phyloP scores from a whole-genome alignment of 73 alveolate genomes.

The Tetrahymena borealis region DNA sequence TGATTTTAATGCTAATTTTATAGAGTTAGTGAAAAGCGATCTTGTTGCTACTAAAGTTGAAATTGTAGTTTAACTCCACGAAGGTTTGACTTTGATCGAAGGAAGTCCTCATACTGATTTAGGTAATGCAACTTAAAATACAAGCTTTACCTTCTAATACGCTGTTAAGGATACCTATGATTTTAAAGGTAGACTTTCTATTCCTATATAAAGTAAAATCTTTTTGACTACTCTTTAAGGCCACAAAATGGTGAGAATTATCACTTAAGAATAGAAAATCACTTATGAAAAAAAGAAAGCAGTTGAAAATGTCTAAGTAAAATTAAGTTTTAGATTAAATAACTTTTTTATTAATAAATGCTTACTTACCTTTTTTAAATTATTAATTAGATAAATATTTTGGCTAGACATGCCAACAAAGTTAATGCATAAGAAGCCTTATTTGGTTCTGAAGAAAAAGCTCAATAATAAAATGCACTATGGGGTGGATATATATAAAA shows the following conservation, averaged over 20 bases:
- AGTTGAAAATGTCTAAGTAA: conserved; percentile 49
- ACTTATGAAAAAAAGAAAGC: conserved; percentile 70
- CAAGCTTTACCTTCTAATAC: conserved; percentile 80
- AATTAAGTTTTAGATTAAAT: neutral
- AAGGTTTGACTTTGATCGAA: conserved; percentile 78
- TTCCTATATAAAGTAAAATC: conserved; percentile 76
- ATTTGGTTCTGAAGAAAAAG: neutral
- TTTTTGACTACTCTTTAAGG: conserved; percentile 62
- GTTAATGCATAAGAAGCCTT: neutral
- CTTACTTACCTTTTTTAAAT: neutral
- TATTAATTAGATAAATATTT: neutral
- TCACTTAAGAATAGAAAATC: conserved; percentile 49
- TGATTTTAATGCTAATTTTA: conserved; percentile 65
- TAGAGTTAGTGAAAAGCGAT: conserved; percentile 60
- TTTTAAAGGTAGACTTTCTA: conserved; percentile 39
- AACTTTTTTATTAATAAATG: neutral
- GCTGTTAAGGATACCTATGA: conserved; percentile 47
- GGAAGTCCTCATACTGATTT: conserved; percentile 55
- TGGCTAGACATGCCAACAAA: neutral
- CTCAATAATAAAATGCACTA: neutral
- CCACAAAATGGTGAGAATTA: conserved; percentile 74
- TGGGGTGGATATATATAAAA: neutral
- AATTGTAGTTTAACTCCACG: conserved; percentile 67
- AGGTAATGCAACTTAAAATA: conserved; percentile 79
- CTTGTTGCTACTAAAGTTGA: conserved; percentile 83